Evolutionary conservation across 1,284 basidiomycete genomes (phyloP).

Genomic region (Tilletia horrida): DNA sequence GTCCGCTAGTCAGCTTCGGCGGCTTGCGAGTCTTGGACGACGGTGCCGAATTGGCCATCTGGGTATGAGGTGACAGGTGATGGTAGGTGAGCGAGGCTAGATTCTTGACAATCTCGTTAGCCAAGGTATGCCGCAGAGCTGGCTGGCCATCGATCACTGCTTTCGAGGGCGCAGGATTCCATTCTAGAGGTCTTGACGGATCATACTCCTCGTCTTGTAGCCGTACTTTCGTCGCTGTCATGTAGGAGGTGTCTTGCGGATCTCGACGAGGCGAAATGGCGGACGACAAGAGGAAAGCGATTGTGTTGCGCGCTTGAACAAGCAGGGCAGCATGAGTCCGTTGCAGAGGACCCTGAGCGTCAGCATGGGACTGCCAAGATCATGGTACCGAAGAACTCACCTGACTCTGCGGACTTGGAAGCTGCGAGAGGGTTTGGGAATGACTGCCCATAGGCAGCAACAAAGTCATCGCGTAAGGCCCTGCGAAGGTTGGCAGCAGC

Average conservation of each 20-base stretch:
- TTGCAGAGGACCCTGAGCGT: no score
- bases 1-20: background rate
- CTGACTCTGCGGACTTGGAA: background rate
- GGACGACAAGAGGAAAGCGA: slow-evolving; percentile 15
- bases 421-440: background rate
- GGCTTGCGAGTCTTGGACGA: slow-evolving; percentile 3
- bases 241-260: slow-evolving; percentile 10
- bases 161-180: slow-evolving; percentile 26
- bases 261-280: slow-evolving; percentile 16
- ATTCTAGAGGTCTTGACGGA: slow-evolving; percentile 18
- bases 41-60: slow-evolving; percentile 30
- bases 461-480: slow-evolving; percentile 31
- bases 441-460: background rate
- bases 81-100: slow-evolving; percentile 45
- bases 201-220: background rate
- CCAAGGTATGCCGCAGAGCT: slow-evolving; percentile 20
- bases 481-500: slow-evolving; percentile 36
- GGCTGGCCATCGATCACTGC: background rate
- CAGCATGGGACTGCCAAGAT: no score
- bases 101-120: slow-evolving; percentile 34
- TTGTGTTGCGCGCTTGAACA: background rate
- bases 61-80: slow-evolving; percentile 48
- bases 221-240: background rate
- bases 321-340: background rate
- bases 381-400: background rate